phyloP scores from a whole-genome alignment of 306 rosid species.

The Citrullus amarus region DNA sequence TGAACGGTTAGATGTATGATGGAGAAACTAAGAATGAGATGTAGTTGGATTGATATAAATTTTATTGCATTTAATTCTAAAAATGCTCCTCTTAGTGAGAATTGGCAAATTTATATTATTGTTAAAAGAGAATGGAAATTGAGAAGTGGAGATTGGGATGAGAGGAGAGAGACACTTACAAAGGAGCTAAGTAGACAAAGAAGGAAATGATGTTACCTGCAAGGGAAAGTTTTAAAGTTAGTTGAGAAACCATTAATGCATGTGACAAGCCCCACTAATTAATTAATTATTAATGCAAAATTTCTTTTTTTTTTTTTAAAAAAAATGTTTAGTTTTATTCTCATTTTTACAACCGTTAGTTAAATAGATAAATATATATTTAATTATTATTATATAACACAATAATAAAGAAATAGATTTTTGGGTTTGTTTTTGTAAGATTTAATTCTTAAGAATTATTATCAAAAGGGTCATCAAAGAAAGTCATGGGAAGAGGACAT shows the following conservation, averaged over 20 bases:
- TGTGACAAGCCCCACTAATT: not conserved
- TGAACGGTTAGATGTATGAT: no score
- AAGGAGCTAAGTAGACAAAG: slow-evolving; percentile 84
- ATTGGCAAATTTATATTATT: not conserved
- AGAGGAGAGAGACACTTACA: slow-evolving; percentile 35
- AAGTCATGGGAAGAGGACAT: not conserved
- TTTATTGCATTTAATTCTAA: no score
- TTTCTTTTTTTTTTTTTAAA: no score
- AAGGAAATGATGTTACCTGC: slow-evolving; percentile 68
- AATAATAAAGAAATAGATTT: no score
- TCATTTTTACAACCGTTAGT: not conserved
- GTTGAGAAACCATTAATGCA: not conserved
- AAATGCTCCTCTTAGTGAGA: not conserved
- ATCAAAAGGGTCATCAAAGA: not conserved
- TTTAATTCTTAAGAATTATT: not conserved
- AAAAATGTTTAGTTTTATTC: not conserved
- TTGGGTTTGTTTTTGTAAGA: not conserved
- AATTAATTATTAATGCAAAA: not conserved
- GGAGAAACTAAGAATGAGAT: no score
- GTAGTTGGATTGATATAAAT: no score
- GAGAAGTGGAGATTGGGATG: not conserved
- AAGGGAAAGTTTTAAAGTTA: not conserved
- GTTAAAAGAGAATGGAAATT: not conserved
- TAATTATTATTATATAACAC: no score
- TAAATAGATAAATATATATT: no score